Evolutionary conservation across 1,284 basidiomycete species (phyloP).

Genomic region (Macrocystidia cucumis): DNA sequence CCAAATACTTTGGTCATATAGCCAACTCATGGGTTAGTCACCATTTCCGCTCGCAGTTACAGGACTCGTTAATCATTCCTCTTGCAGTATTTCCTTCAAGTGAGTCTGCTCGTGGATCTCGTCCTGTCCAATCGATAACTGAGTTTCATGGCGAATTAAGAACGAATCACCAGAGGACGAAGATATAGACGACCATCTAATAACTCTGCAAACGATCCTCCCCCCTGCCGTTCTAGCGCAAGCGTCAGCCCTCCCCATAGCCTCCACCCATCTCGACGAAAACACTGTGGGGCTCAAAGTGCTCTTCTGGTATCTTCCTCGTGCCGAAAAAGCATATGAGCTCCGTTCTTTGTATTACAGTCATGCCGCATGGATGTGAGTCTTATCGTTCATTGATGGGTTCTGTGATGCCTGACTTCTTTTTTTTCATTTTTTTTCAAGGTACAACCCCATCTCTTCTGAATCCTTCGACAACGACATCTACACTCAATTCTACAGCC

Average conservation of each 20-base stretch:
- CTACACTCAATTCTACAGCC: conserved; percentile 54
- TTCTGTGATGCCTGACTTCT: conserved; percentile 10
- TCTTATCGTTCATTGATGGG: conserved; percentile 12
- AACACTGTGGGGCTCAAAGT: conserved; percentile 43
- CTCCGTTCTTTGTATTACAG: conserved; percentile 59
- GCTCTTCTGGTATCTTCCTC: conserved; percentile 65
- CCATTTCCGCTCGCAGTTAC: conserved; percentile 7
- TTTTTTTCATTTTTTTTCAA: conserved; percentile 18
- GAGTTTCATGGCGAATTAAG: conserved; percentile 28
- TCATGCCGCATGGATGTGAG: conserved; percentile 72
- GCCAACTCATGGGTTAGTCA: conserved; percentile 68
- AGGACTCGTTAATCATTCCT: conserved; percentile 9
- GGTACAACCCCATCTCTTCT: conserved; percentile 66
- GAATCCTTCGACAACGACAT: conserved; percentile 62
- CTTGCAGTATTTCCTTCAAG: conserved; percentile 59
- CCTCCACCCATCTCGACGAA: conserved; percentile 30
- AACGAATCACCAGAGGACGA: conserved; percentile 55
- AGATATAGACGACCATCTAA: conserved; percentile 37
- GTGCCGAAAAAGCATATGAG: conserved; percentile 46
- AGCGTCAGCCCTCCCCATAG: conserved; percentile 59
- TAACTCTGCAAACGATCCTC: conserved; percentile 45
- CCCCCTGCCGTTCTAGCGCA: conserved; percentile 53
- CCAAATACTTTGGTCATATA: conserved; percentile 67
- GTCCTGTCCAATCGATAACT: neutral
- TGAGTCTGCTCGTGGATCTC: conserved; percentile 6